These are phyloP conservation scores for Cyberlindnera misumaiensis DNA, from an alignment of 805 yeast species.

Conservation along the genomic window DNA sequence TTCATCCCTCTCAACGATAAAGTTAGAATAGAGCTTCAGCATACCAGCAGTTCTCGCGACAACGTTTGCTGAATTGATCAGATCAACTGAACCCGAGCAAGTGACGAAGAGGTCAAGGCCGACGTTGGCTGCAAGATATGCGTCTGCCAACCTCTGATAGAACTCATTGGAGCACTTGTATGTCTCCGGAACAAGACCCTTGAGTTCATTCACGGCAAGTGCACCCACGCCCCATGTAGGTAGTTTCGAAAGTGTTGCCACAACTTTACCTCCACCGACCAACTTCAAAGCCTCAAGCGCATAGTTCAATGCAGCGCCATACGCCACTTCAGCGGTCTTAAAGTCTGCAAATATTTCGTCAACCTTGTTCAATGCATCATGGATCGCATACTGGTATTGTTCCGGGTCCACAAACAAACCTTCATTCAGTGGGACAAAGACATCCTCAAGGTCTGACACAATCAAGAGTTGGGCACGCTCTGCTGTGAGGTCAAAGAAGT, in stretches of 20 bases:
- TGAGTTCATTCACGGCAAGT: slow-evolving; percentile 31
- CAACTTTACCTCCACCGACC: slow-evolving; percentile 81
- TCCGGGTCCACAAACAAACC: slow-evolving; percentile 80
- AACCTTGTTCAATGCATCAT: slow-evolving; percentile 56
- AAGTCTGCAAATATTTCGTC: slow-evolving; percentile 38
- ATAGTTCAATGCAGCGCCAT: slow-evolving; percentile 70
- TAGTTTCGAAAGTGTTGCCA: slow-evolving; percentile 55
- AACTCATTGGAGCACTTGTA: slow-evolving; percentile 55
- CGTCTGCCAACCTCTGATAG: slow-evolving; percentile 53
- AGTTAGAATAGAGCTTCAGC: slow-evolving; percentile 58
- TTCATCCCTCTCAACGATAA: slow-evolving; percentile 64
- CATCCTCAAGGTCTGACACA: slow-evolving; percentile 65
- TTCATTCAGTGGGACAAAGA: slow-evolving; percentile 70
- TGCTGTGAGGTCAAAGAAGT: slow-evolving; percentile 63
- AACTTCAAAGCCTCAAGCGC: slow-evolving; percentile 55
- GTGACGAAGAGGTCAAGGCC: slow-evolving; percentile 76
- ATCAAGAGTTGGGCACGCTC: slow-evolving; percentile 50
- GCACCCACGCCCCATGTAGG: slow-evolving; percentile 76
- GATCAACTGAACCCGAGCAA: slow-evolving; percentile 57
- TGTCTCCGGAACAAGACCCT: slow-evolving; percentile 38
- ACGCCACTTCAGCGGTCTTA: slow-evolving; percentile 52
- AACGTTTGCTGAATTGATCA: slow-evolving; percentile 65
- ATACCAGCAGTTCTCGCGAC: slow-evolving; percentile 66
- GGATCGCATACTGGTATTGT: slow-evolving; percentile 57
- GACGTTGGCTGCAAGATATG: slow-evolving; percentile 48